Evolutionary conservation across 371 early-diverging fungal genomes (phyloP).

Genomic region (Mortierella sp.): DNA sequence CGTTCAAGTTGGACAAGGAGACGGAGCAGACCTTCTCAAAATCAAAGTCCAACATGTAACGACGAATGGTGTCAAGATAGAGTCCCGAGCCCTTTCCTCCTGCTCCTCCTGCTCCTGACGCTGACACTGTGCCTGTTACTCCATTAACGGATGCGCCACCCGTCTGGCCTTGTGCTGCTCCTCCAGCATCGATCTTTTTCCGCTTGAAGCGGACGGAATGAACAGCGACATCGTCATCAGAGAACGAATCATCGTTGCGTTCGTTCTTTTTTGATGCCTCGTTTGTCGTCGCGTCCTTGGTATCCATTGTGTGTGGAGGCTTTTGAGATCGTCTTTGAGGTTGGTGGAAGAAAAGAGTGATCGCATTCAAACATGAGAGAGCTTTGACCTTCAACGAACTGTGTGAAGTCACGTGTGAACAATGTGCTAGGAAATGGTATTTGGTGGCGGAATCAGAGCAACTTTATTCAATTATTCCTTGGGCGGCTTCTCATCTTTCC

Average conservation of each 20-base stretch:
- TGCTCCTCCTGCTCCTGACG: not conserved
- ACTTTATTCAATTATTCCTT: not conserved
- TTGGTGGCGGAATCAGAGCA: not conserved
- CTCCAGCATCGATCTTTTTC: slow-evolving; percentile 26
- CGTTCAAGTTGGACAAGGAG: slow-evolving; percentile 92
- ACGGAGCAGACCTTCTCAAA: slow-evolving; percentile 98
- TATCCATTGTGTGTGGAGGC: slow-evolving; percentile 11
- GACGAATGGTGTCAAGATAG: slow-evolving; percentile 72
- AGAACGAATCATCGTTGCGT: slow-evolving; percentile 38
- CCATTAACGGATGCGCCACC: slow-evolving; percentile 9
- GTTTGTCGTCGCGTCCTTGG: slow-evolving; percentile 17
- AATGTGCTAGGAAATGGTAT: too few species aligned
- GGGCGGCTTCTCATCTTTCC: slow-evolving; percentile 43
- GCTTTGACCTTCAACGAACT: too few species aligned
- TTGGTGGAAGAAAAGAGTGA: not conserved
- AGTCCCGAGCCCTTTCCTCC: slow-evolving; percentile 51
- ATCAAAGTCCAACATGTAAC: slow-evolving; percentile 97
- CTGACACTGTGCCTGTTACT: not conserved
- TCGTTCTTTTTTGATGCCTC: slow-evolving; percentile 20
- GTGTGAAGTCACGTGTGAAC: too few species aligned
- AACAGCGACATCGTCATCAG: slow-evolving; percentile 49
- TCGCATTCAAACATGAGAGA: not conserved
- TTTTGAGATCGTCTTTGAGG: not conserved
- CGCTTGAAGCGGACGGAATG: slow-evolving; percentile 46
- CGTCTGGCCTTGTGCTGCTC: not conserved